Evolutionary conservation across 176 grass and related monocot genomes (phyloP).

Genomic region (Saccharum officinarum): DNA sequence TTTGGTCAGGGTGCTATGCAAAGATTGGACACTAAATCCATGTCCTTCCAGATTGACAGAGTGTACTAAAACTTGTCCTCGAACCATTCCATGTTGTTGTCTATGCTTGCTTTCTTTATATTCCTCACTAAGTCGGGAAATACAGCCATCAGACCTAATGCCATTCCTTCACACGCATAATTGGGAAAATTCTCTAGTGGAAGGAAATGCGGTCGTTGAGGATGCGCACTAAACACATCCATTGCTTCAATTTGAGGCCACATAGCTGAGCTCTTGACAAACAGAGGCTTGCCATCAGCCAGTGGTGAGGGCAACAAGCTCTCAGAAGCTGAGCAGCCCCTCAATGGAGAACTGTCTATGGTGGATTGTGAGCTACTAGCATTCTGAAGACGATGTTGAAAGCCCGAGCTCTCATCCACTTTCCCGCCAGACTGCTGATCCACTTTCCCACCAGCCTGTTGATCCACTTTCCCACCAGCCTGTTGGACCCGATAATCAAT

Average conservation of each 20-base stretch:
- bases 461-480: background rate
- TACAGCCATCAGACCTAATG: slow-evolving; percentile 46
- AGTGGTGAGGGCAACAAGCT: slow-evolving; percentile 8
- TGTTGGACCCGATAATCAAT: background rate
- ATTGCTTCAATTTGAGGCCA: slow-evolving; percentile 55
- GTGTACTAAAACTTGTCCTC: slow-evolving; percentile 31
- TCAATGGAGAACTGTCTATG: background rate
- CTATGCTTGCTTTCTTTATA: slow-evolving; percentile 22
- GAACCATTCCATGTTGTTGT: slow-evolving; percentile 23
- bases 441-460: background rate
- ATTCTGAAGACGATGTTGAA: background rate
- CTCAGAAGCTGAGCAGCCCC: slow-evolving; percentile 1
- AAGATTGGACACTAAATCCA: slow-evolving; percentile 49
- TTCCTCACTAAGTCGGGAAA: slow-evolving; percentile 33
- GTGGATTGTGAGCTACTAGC: background rate
- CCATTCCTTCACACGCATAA: slow-evolving; percentile 55
- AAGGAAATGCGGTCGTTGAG: slow-evolving; percentile 58
- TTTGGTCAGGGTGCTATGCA: background rate
- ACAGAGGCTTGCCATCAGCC: background rate
- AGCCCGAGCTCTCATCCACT: background rate
- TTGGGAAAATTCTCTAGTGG: slow-evolving; percentile 31
- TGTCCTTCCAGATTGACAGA: slow-evolving; percentile 32
- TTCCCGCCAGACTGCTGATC: background rate
- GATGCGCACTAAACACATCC: slow-evolving; percentile 40
- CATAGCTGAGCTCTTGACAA: slow-evolving; percentile 23